Evolutionary conservation across 1,284 basidiomycete species (phyloP), one percentile per base, ranked within the genome.

Genomic region (Spongispora temasekensis): DNA sequence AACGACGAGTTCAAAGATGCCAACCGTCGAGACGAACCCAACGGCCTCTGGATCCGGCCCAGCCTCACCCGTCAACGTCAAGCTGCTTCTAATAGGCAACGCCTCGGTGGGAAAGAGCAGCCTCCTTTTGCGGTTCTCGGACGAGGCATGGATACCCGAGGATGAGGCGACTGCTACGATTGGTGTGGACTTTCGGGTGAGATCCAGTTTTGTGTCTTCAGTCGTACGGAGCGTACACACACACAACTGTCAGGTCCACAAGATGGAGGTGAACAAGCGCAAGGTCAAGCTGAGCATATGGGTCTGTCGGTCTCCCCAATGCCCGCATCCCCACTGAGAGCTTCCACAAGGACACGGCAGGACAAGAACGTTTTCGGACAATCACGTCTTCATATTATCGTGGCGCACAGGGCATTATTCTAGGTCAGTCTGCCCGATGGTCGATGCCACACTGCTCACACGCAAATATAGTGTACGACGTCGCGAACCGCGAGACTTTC

Each of bases 131-230:
- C 85, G 97, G 8, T 99, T 98, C 81, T 97, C 95, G 4, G 96
- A 99, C 73, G 93, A 98, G 76, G 93, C 95, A 68, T 99, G 96
- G 86, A 79, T 98, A 32, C 89, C 93, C 25, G 94, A 97, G 70
- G 97, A 98, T 71, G 97, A 98, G 78, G 89, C 91, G 48, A 91
- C 89, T 59, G 94, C 95, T 27, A 97, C 95, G n/a, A 98, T 98
- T 69, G 93, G 92, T 13, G 89, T 93, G 1, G 90, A 92, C 73
- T 92, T 91, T 75, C 79, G 90, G 64, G 90, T 89, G 75, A 72
- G 88, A n/a, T n/a, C n/a, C n/a, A n/a, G n/a, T n/a, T n/a, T n/a
- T n/a, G n/a, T n/a, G n/a, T n/a, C n/a, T n/a, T n/a, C n/a, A n/a
- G n/a, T n/a, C n/a, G n/a, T n/a, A n/a, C n/a, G n/a, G n/a, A n/a